phyloP scores from a whole-genome alignment of 2,329 filamentous ascomycete genomes.

The Venturia aucupariae region DNA sequence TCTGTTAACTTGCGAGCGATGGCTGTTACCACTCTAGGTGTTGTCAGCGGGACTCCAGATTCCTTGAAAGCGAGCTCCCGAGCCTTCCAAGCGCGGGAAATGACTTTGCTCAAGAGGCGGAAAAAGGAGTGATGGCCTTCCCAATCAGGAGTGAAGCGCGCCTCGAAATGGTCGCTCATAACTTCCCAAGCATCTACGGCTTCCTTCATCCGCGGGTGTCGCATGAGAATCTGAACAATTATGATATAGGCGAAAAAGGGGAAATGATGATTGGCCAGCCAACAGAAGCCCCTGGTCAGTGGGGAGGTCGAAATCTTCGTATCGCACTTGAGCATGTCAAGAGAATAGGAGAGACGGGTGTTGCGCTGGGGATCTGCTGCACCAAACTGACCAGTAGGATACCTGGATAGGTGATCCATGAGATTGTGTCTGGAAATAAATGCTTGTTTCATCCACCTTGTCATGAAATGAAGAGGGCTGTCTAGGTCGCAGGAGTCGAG shows the following conservation, averaged over 20 bases:
- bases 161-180: slow-evolving; percentile 38
- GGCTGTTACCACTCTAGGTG: slow-evolving; percentile 22
- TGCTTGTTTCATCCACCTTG: slow-evolving; percentile 36
- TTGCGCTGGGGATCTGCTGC: slow-evolving; percentile 22
- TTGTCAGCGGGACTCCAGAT: slow-evolving; percentile 15
- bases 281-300: slow-evolving; percentile 33
- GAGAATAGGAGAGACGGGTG: slow-evolving; percentile 24
- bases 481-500: slow-evolving; percentile 37
- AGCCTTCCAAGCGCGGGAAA: slow-evolving; percentile 55
- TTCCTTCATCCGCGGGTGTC: slow-evolving; percentile 26
- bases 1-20: slow-evolving; percentile 22
- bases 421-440: slow-evolving; percentile 42
- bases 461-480: slow-evolving; percentile 35
- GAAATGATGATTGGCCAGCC: slow-evolving; percentile 37
- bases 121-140: slow-evolving; percentile 20
- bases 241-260: slow-evolving; percentile 42
- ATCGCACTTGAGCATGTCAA: slow-evolving; percentile 38
- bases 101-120: slow-evolving; percentile 42
- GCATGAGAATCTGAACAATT: slow-evolving; percentile 34
- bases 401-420: slow-evolving; percentile 37
- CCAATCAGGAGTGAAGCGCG: slow-evolving; percentile 23
- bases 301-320: slow-evolving; percentile 36
- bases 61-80: slow-evolving; percentile 25
- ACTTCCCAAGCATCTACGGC: slow-evolving; percentile 34
- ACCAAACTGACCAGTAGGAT: slow-evolving; percentile 13